These are phyloP conservation scores for Auricularia sp. DNA, from an alignment of 768 basidiomycete species.

Conservation along the genomic window DNA sequence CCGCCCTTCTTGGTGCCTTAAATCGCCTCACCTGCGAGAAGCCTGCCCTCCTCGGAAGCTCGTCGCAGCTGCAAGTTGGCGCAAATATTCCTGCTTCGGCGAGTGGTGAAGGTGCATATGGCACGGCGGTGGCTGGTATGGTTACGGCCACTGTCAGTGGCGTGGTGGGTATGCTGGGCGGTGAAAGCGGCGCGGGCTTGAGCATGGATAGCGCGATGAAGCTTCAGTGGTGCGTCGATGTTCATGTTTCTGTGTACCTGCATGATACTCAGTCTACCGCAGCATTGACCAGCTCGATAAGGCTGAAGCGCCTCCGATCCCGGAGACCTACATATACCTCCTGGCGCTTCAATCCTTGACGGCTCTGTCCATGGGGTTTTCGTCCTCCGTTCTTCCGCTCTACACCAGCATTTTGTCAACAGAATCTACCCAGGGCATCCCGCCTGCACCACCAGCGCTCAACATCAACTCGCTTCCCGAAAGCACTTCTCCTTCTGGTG, in stretches of 20 bases:
- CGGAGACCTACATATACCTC: constrained; percentile 89
- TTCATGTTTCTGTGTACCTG: not conserved
- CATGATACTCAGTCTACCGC: constrained; percentile 9
- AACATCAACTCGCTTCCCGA: constrained; percentile 47
- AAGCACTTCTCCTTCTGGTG: constrained; percentile 41
- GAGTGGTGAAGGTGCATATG: constrained; percentile 33
- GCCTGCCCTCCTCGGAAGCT: constrained; percentile 71
- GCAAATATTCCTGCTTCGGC: not conserved
- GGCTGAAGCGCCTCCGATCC: constrained; percentile 86
- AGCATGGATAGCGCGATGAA: constrained; percentile 76
- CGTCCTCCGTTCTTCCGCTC: constrained; percentile 61
- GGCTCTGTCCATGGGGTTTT: constrained; percentile 79
- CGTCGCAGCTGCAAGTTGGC: constrained; percentile 53
- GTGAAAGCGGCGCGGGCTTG: constrained; percentile 43
- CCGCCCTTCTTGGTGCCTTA: constrained; percentile 68
- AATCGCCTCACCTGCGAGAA: constrained; percentile 85
- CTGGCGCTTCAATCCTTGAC: constrained; percentile 82
- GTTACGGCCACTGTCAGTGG: constrained; percentile 78
- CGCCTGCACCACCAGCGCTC: constrained; percentile 66
- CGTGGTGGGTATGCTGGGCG: constrained; percentile 77
- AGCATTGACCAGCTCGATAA: constrained; percentile 99
- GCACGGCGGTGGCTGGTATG: constrained; percentile 69
- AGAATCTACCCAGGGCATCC: constrained; percentile 46
- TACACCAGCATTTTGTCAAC: constrained; percentile 45
- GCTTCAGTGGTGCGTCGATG: constrained; percentile 64